Base-by-base conservation (phyloP, 2,329 filamentous ascomycete species). In the Cladophialophora exuberans region DNA sequence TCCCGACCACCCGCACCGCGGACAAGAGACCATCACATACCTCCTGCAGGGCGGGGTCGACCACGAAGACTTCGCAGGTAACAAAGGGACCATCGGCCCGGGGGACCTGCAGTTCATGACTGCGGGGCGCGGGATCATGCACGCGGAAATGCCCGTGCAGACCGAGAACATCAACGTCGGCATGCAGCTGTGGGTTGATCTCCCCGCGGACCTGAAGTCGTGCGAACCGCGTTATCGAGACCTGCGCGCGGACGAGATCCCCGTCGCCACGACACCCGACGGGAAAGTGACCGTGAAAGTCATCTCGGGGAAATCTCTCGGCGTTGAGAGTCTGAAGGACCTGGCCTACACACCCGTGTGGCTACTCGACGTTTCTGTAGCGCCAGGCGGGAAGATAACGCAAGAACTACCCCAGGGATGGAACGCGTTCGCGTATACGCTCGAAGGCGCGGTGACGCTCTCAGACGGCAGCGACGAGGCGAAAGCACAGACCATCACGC, bases 21-120 rank as follows among this genome's bases (percentile, higher is more conserved):
- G 92, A 33, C 90, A 96, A 72, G 90, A 96, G 66, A 88, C 85
- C 13, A 94, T 96, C 69, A 96, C 91, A 1, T 97, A 97, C 70
- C 79, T 97, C 25, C 80, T 97, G n/a, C 76, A 82, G 11, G 93
- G 93, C 62, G 89, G 83, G 3, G 85, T 96, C 56, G 90, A 96
- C 74, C 91, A 96, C 68, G 91, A 96, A 75, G 91, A 96, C 72
- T 96, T 96, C 64, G 86, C 89, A 2, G 91, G 91, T 10, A 86
- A 94, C 75, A 81, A 81, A 45, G 94, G 93, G 54, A 94, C 88
- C 3, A 90, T 97, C 64, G 81, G 87, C 57, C 75, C 88, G 0
- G 93, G 93, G n/a, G 93, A 97, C 69, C 76, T 97, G 43, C 93
- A 97, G 70, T 97, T 97, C 79, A 97, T 97, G 94, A 97, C 93